Percentiles rank a stretch among this genome's conserved stretches.
These are phyloP conservation scores for Dictyostelium purpureum DNA, from an alignment of 78 protist genomes.

Conservation along the genomic window DNA sequence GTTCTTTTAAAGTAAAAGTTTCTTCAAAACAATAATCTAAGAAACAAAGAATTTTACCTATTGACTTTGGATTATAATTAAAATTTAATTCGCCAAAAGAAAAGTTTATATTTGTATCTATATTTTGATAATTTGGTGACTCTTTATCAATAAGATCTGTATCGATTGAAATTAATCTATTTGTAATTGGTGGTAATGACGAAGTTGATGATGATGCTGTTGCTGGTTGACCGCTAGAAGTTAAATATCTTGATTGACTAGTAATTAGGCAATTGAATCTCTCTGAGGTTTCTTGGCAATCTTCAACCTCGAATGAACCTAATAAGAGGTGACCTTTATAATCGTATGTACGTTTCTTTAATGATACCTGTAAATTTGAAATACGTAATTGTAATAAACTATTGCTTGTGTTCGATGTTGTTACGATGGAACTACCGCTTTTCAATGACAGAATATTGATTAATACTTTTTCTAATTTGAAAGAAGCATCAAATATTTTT, in stretches of 20 bases:
- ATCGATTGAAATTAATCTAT: constrained; percentile 42
- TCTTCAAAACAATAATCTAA: constrained; percentile 70
- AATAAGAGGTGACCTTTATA: constrained; percentile 12
- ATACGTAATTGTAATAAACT: constrained; percentile 31
- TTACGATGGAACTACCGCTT: no score
- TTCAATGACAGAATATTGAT: no score
- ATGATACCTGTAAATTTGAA: not conserved
- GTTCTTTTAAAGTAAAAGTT: constrained; percentile 44
- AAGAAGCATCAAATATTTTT: constrained; percentile 58
- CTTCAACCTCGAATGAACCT: constrained; percentile 49
- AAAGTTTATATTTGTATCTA: constrained; percentile 35
- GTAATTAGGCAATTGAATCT: constrained; percentile 40
- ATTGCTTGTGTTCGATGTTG: not conserved
- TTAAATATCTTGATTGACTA: constrained; percentile 18
- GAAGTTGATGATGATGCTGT: not conserved
- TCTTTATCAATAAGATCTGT: constrained; percentile 36
- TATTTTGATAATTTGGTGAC: constrained; percentile 32
- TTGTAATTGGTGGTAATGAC: no score
- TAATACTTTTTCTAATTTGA: constrained; percentile 23
- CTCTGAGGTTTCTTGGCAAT: constrained; percentile 21
- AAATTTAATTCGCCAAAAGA: constrained; percentile 64
- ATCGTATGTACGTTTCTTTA: constrained; percentile 46
- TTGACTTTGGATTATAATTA: constrained; percentile 63
- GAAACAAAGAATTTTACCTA: constrained; percentile 27
- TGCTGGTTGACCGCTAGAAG: not conserved